Evolutionary conservation across 108 stramenopile species (phyloP).

Genomic region (Cyclotella kingstonii): DNA sequence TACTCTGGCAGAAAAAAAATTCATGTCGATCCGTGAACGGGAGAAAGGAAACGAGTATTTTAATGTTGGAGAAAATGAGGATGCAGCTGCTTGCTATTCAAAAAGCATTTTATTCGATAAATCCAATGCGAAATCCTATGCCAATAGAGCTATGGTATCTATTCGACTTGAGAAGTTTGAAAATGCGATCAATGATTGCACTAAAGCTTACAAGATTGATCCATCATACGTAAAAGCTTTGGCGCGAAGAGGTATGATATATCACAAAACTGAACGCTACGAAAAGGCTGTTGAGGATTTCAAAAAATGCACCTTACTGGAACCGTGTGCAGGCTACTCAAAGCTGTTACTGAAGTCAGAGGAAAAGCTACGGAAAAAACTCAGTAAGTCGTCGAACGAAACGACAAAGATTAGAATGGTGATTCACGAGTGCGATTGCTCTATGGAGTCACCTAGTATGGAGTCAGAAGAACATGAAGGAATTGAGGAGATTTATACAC

Average conservation of each 20-base stretch:
- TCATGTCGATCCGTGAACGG: constrained; percentile 42
- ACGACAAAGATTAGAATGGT: not conserved
- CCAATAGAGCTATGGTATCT: constrained; percentile 49
- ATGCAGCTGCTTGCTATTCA: constrained; percentile 47
- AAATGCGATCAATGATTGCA: constrained; percentile 50
- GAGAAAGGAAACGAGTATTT: constrained; percentile 74
- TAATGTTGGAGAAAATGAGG: constrained; percentile 34
- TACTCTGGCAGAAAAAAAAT: constrained; percentile 23
- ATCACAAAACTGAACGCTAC: constrained; percentile 33
- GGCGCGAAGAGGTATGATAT: constrained; percentile 44
- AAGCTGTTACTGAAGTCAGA: not conserved
- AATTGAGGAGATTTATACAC: constrained; percentile 10
- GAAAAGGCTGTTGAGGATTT: constrained; percentile 42
- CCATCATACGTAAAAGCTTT: constrained; percentile 42
- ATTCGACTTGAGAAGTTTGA: constrained; percentile 13
- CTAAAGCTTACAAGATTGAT: constrained; percentile 35
- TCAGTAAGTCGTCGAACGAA: not conserved
- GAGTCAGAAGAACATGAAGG: too few species aligned
- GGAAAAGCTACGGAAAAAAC: constrained; percentile 4
- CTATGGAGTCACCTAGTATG: too few species aligned
- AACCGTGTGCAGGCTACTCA: constrained; percentile 6
- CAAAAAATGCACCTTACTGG: constrained; percentile 5
- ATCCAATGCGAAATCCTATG: constrained; percentile 26
- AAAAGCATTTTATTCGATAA: constrained; percentile 29
- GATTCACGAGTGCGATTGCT: constrained; percentile 13